Conservation (phyloP, 192 early-diverging fungal genomes). For the Entomortierella chlamydospora region DNA sequence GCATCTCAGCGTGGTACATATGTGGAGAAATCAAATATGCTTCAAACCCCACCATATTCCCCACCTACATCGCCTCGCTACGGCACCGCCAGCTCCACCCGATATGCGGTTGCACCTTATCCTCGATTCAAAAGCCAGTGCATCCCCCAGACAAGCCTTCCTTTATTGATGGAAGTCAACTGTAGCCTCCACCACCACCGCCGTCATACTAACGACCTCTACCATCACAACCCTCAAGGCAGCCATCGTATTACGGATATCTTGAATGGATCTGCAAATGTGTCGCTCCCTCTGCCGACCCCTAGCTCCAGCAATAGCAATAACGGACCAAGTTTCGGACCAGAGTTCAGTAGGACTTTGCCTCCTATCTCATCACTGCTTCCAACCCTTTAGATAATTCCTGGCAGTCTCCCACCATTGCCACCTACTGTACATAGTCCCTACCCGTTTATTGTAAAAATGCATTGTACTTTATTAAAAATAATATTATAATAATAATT, state of each 20-base stretch:
- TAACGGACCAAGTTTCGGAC: conserved; percentile 26
- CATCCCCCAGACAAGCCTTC: conserved; percentile 15
- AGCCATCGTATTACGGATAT: conserved; percentile 46
- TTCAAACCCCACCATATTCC: conserved; percentile 51
- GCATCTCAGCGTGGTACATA: conserved; percentile 11
- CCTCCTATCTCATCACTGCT: conserved; percentile 53
- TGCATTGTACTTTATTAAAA: no score
- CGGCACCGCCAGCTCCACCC: conserved; percentile 29
- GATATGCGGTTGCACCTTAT: conserved; percentile 49
- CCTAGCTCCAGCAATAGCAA: conserved; percentile 4
- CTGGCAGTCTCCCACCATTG: no score
- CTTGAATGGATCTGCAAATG: conserved; percentile 47
- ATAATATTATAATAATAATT: no score
- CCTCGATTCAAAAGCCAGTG: conserved; percentile 46
- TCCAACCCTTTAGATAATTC: conserved; percentile 34
- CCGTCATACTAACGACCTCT: conserved; percentile 21
- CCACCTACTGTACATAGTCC: no score
- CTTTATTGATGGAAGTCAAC: conserved; percentile 48
- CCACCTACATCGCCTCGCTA: conserved; percentile 51
- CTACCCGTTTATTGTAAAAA: no score
- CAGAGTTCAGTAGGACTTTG: conserved; percentile 46
- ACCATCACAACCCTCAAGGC: conserved; percentile 19
- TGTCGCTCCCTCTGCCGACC: conserved; percentile 50
- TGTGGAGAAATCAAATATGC: conserved; percentile 20
- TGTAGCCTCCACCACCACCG: conserved; percentile 52